Conservation (phyloP, 148 eudicot genomes). For the Rhododendron henanense region DNA sequence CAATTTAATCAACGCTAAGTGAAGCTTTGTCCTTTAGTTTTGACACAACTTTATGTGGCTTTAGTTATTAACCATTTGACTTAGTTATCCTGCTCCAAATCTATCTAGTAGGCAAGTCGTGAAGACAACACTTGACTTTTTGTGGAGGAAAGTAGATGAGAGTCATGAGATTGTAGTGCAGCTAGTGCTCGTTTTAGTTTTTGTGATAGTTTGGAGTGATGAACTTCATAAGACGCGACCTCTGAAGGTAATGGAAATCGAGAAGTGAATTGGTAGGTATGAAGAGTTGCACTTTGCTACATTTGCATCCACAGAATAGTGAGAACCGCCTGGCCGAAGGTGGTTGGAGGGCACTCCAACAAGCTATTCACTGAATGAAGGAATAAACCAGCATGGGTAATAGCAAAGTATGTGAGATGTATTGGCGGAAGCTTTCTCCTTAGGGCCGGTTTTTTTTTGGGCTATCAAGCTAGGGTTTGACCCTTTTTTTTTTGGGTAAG, state of each 20-base stretch:
- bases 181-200: not conserved
- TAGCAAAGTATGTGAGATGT: not conserved
- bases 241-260: not conserved
- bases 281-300: not conserved
- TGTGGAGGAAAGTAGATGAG: slow-evolving; percentile 2
- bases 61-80: not conserved
- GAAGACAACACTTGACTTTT: not conserved
- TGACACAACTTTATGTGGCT: not conserved
- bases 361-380: not conserved
- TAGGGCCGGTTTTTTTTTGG: not conserved
- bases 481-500: not conserved
- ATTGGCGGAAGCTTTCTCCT: not conserved
- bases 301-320: not conserved
- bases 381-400: not conserved
- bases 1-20: not conserved
- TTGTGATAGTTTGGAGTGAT: not conserved
- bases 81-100: not conserved
- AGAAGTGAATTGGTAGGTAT: not conserved
- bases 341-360: not conserved
- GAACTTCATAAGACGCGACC: not conserved
- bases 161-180: not conserved
- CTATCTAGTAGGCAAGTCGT: not conserved
- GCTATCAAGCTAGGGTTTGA: not conserved
- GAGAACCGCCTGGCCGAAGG: not conserved
- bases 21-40: not conserved